Conservation (phyloP, 208 protist genomes). For the Wallacemonas sp. region DNA sequence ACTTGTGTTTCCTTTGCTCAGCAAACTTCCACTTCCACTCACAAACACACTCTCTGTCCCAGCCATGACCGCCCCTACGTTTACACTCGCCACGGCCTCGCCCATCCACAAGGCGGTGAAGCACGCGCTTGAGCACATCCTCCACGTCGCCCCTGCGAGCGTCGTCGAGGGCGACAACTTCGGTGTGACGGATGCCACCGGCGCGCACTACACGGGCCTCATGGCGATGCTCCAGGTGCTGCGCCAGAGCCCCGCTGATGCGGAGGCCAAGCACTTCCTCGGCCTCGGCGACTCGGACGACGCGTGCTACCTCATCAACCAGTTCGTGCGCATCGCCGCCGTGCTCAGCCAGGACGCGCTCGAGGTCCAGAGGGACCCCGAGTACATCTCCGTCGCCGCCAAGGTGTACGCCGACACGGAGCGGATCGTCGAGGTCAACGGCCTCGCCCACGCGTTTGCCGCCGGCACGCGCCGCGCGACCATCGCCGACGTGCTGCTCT, state of each 20-base stretch:
- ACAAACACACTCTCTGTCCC: background rate
- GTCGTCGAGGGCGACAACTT: conserved; percentile 20
- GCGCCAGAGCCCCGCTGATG: conserved; percentile 23
- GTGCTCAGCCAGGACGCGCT: conserved; percentile 27
- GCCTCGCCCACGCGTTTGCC: conserved; percentile 36
- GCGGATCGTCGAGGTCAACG: conserved; percentile 32
- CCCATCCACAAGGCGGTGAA: conserved; percentile 33
- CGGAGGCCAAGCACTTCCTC: conserved; percentile 35
- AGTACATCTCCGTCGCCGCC: conserved; percentile 34
- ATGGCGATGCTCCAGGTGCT: conserved; percentile 37
- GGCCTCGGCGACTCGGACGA: conserved; percentile 25
- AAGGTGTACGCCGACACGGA: conserved; percentile 57
- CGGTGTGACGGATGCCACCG: conserved; percentile 25
- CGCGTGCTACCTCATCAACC: conserved; percentile 33
- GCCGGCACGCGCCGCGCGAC: conserved; percentile 54
- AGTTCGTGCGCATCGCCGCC: conserved; percentile 36
- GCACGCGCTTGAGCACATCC: conserved; percentile 29
- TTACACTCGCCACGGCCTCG: conserved; percentile 18
- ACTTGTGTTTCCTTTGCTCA: too few species aligned
- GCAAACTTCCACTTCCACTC: too few species aligned
- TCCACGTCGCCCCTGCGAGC: conserved; percentile 9
- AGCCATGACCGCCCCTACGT: background rate
- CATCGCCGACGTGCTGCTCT: conserved; percentile 75
- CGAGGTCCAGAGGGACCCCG: background rate
- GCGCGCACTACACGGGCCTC: conserved; percentile 30